Base-by-base conservation (phyloP, 768 basidiomycete species). In the Pleurotus tuber-regium region DNA sequence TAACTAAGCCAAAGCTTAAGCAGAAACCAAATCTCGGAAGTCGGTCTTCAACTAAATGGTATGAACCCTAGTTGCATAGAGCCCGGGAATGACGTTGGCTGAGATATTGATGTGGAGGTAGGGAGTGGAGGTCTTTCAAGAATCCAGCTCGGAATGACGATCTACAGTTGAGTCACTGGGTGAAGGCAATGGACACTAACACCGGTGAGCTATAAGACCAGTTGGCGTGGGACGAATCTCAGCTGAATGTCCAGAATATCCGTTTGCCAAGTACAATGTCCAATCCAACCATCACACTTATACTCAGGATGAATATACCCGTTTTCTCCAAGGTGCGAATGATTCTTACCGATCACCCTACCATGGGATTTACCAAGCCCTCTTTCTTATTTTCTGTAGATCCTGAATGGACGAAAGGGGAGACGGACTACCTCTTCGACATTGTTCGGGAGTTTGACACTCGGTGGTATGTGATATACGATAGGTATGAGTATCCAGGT, bases 391-490 rank as follows among this genome's bases (percentile, higher is more conserved):
- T 16, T n/a, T 12, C 44, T 30, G 21, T 50, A 86, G 96, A 95
- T 60, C 72, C 71, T 8, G 86, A 87, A 54, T 98, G 97, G 97
- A 80, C 89, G 4, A 88, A 87, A 59, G 91, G 93, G 58, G 94
- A 98, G 67, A 98, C 97, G 0, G 89, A 92, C 63, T 92, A 98
- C 63, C 78, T 99, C 1, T 96, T 98, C 68, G 71, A 70, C 2
- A 66, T 96, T 7, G 84, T 88, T 7, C 76, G 79, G 43, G 84
- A 89, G 46, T 98, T 89, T 58, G 95, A 98, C 65, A 73, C 83
- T 9, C 80, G 96, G 38, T 98, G 95, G 82, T 87, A 90, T 63
- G 78, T 98, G 56, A 83, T 95, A 10, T 75, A 89, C 47, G 97
- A 98, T 67, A 84, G 97, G 23, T 98, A 96, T 66, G 84, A 90